These are phyloP conservation scores for Ploettnerulaceae sp. DNA, from an alignment of 2,329 filamentous ascomycete genomes.

Conservation along the genomic window DNA sequence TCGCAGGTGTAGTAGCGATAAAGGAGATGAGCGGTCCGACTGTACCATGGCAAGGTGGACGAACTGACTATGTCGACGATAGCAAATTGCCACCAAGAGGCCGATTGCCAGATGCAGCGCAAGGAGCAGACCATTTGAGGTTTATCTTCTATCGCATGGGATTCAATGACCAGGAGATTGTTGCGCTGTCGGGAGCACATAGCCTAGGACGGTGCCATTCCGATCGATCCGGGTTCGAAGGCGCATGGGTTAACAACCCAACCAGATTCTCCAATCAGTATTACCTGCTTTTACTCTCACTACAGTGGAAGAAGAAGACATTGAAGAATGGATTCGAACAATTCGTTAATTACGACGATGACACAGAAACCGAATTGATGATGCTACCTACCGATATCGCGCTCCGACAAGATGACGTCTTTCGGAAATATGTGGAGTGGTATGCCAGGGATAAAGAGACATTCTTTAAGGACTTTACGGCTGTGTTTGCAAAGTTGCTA, in stretches of 20 bases:
- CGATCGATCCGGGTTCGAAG: constrained; percentile 52
- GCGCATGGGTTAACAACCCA: constrained; percentile 56
- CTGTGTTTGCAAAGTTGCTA: constrained; percentile 55
- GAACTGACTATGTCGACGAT: constrained; percentile 59
- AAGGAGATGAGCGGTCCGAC: constrained; percentile 55
- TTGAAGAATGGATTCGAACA: constrained; percentile 49
- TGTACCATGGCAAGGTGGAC: constrained; percentile 51
- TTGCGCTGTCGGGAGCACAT: constrained; percentile 51
- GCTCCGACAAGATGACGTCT: constrained; percentile 47
- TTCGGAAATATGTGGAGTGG: constrained; percentile 51
- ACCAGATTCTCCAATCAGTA: constrained; percentile 55
- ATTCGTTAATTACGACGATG: constrained; percentile 56
- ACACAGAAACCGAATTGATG: constrained; percentile 53
- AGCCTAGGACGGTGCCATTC: constrained; percentile 51
- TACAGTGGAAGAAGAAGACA: constrained; percentile 51
- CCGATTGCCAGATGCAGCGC: constrained; percentile 48
- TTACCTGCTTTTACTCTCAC: constrained; percentile 46
- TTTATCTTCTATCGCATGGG: constrained; percentile 56
- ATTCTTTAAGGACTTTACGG: constrained; percentile 56
- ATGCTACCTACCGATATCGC: constrained; percentile 63
- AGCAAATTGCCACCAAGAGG: constrained; percentile 54
- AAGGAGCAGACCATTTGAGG: constrained; percentile 50
- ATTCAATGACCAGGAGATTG: constrained; percentile 56
- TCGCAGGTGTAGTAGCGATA: constrained; percentile 55
- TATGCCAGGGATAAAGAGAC: constrained; percentile 57